These are phyloP conservation scores for Kodamaea suecica DNA, from an alignment of 1,139 yeast species.

Conservation along the genomic window DNA sequence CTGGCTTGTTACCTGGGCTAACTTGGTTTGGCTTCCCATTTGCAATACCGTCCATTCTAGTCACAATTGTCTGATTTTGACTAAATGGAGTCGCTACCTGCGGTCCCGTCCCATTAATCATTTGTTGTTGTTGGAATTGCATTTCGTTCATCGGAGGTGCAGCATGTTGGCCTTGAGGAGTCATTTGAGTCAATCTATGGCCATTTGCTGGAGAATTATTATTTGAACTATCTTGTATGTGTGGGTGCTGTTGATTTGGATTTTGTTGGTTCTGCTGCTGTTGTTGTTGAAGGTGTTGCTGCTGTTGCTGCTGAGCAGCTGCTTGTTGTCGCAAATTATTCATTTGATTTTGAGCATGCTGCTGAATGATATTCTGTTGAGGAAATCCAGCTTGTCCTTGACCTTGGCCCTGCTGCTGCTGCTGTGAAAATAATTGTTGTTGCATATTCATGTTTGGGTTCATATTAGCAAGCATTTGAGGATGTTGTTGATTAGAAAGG, in stretches of 20 bases:
- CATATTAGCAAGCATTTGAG: conserved; percentile 4
- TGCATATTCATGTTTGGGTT: conserved; percentile 20
- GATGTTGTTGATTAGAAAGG: conserved; percentile 3
- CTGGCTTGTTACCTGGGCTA: conserved; percentile 7
- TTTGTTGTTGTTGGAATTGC: conserved; percentile 17
- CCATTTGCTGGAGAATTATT: conserved; percentile 22
- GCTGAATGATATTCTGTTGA: conserved; percentile 38
- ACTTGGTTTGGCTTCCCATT: conserved; percentile 2
- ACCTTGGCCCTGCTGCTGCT: conserved; percentile 5
- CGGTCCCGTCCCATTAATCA: conserved; percentile 10
- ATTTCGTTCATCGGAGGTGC: conserved; percentile 18
- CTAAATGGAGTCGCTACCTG: conserved; percentile 11
- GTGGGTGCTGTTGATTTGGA: conserved; percentile 2
- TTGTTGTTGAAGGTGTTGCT: conserved; percentile 18
- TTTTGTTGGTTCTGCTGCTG: conserved; percentile 7
- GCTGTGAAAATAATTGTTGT: conserved; percentile 15
- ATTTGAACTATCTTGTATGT: conserved; percentile 14
- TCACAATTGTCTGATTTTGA: conserved; percentile 11
- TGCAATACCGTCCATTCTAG: conserved; percentile 4
- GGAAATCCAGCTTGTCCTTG: conserved; percentile 6
- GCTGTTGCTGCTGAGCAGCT: conserved; percentile 30
- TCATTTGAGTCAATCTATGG: conserved; percentile 18
- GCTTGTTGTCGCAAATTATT: conserved; percentile 50
- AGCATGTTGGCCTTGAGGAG: conserved; percentile 20
- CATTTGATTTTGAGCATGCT: conserved; percentile 53